These are phyloP conservation scores for Pythium rishiriense DNA, from an alignment of 352 stramenopile genomes.

Conservation along the genomic window DNA sequence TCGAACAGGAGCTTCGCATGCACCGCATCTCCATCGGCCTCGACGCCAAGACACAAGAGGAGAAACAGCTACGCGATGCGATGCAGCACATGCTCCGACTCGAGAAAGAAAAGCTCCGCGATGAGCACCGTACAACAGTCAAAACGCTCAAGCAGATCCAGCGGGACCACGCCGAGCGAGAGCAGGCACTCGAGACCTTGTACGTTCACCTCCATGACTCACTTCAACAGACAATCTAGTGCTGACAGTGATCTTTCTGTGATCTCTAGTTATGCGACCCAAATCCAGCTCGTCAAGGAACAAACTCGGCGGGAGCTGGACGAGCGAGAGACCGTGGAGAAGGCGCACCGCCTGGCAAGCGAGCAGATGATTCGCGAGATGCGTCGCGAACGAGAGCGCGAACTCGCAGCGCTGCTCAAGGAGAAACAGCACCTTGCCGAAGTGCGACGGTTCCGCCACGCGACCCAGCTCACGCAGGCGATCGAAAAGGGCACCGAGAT, in stretches of 20 bases:
- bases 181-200: constrained; percentile 67
- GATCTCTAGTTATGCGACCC: constrained; percentile 48
- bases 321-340: constrained; percentile 66
- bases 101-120: constrained; percentile 66
- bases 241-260: not conserved
- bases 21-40: constrained; percentile 63
- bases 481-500: constrained; percentile 42
- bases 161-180: constrained; percentile 55
- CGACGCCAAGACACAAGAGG: constrained; percentile 61
- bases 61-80: constrained; percentile 64
- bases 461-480: constrained; percentile 39
- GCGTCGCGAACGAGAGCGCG: constrained; percentile 52
- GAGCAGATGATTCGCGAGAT: constrained; percentile 73
- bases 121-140: constrained; percentile 56
- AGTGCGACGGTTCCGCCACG: constrained; percentile 54
- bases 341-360: constrained; percentile 62
- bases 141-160: constrained; percentile 59
- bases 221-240: not conserved
- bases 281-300: constrained; percentile 69
- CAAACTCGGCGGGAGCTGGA: constrained; percentile 55
- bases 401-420: constrained; percentile 51
- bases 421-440: constrained; percentile 65
- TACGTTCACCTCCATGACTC: constrained; percentile 19
- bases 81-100: constrained; percentile 65
- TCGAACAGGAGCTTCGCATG: constrained; percentile 69